Evolutionary conservation across 1,139 yeast species (phyloP).

Genomic region (Blastobotrys niveus): DNA sequence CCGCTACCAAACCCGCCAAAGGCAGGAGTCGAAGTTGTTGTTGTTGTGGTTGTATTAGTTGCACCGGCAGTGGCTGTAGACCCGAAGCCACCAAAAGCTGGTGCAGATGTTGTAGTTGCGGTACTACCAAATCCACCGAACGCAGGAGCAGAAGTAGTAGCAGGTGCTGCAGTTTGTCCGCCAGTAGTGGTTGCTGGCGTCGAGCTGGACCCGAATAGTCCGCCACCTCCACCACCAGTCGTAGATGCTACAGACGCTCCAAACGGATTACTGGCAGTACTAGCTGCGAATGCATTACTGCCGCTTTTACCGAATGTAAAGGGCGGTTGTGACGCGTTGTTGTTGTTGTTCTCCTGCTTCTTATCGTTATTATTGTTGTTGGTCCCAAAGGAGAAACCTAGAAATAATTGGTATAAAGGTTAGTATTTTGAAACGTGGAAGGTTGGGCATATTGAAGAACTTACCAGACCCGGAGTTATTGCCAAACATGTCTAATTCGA

Average conservation of each 20-base stretch:
- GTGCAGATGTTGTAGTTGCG: slow-evolving; percentile 3
- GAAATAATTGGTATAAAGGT: no score
- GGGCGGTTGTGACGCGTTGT: background rate
- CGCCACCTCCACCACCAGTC: slow-evolving; percentile 10
- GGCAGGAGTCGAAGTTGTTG: no score
- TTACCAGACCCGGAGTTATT: no score
- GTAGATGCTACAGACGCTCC: slow-evolving; percentile 9
- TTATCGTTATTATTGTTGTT: background rate
- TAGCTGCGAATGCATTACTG: slow-evolving; percentile 8
- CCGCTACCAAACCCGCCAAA: slow-evolving; percentile 8
- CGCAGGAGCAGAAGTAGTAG: background rate
- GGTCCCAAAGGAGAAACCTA: no score
- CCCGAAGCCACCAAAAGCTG: no score
- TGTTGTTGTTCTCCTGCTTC: slow-evolving; percentile 10
- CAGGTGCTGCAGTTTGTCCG: slow-evolving; percentile 1
- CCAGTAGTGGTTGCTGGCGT: no score
- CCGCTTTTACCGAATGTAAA: slow-evolving; percentile 9
- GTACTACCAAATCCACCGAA: background rate
- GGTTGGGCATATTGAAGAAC: no score
- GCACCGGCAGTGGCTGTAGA: no score
- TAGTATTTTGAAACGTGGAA: no score
- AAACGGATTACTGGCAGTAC: slow-evolving; percentile 2
- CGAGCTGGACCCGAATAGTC: slow-evolving; percentile 5
- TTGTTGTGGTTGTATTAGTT: no score
- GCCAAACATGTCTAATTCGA: background rate